Evolutionary conservation across 768 basidiomycete species (phyloP).

Genomic region (Pleurotus pulmonarius): DNA sequence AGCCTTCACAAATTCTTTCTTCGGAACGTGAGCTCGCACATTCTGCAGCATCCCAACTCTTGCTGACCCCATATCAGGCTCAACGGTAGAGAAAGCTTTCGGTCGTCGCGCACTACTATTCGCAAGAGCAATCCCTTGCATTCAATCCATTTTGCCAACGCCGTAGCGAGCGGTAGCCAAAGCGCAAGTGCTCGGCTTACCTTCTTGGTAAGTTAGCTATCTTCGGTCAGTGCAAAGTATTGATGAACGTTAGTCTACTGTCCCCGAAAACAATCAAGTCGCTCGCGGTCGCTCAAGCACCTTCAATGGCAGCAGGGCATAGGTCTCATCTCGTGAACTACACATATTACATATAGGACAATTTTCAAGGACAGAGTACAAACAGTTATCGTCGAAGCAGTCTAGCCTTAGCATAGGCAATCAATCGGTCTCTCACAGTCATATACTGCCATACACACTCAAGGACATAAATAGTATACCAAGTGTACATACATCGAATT

Average conservation of each 20-base stretch:
- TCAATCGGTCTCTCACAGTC: too few relatives aligned
- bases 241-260: too few relatives aligned
- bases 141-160: not conserved
- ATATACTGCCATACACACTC: too few relatives aligned
- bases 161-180: not conserved
- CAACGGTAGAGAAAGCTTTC: not conserved
- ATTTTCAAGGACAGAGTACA: too few relatives aligned
- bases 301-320: not conserved
- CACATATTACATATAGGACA: too few relatives aligned
- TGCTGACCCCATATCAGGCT: not conserved
- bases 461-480: too few relatives aligned
- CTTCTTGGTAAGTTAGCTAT: not conserved
- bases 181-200: not conserved
- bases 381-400: too few relatives aligned
- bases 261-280: not conserved
- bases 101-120: not conserved
- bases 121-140: not conserved
- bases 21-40: not conserved
- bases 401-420: too few relatives aligned
- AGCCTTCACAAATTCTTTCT: conserved; percentile 5
- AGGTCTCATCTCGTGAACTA: not conserved
- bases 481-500: too few relatives aligned
- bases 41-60: too few relatives aligned
- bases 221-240: too few relatives aligned
- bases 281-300: not conserved